Percentiles rank a stretch among this genome's conserved stretches.
phyloP scores from a whole-genome alignment of 2,329 filamentous ascomycete species.

The Diaporthe velutina region DNA sequence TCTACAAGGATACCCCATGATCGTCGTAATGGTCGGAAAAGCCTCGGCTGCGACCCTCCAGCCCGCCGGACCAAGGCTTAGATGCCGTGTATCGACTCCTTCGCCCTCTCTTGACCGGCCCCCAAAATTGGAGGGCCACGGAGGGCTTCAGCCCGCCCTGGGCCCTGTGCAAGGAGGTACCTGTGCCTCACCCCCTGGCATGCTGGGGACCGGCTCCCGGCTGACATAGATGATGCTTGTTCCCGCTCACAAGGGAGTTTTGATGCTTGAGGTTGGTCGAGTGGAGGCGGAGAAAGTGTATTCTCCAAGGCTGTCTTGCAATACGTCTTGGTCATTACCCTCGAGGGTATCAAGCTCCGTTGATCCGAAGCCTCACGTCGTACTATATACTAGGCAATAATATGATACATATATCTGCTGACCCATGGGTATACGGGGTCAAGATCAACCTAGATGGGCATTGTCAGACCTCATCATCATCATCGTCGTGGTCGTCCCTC shows the following conservation, averaged over 20 bases:
- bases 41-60: conserved; percentile 27
- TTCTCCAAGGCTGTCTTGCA: conserved; percentile 9
- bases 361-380: conserved; percentile 20
- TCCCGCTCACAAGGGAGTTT: background rate
- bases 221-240: conserved; percentile 18
- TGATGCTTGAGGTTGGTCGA: background rate
- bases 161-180: background rate
- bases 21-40: background rate
- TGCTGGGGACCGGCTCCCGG: background rate
- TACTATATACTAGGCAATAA: conserved; percentile 32
- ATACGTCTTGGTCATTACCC: background rate
- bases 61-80: conserved; percentile 4
- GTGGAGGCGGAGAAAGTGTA: conserved; percentile 10
- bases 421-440: background rate
- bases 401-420: conserved; percentile 21
- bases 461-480: conserved; percentile 15
- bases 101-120: background rate
- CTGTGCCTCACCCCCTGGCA: background rate
- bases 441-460: background rate
- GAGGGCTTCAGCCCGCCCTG: conserved; percentile 21
- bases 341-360: background rate
- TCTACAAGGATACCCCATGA: background rate
- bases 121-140: conserved; percentile 21
- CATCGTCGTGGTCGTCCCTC: conserved; percentile 1
- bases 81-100: background rate